Percentiles rank a stretch among this genome's conserved stretches.
Conservation (phyloP, 192 early-diverging fungal species). For the Phycomyces nitens region DNA sequence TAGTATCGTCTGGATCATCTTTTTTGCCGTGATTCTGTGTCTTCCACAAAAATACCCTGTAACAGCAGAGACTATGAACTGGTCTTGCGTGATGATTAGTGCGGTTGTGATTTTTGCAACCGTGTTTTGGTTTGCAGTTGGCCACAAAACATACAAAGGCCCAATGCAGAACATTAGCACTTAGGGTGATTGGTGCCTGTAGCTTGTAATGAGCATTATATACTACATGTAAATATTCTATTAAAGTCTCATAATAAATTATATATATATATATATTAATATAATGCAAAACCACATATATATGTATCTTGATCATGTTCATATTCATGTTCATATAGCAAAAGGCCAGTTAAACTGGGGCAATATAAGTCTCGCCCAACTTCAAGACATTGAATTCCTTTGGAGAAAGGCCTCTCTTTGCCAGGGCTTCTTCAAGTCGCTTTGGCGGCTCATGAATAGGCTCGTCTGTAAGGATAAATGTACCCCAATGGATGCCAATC, state of each 20-base stretch:
- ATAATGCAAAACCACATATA: too few species aligned
- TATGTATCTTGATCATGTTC: too few species aligned
- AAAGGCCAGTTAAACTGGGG: too few species aligned
- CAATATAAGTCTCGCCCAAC: too few species aligned
- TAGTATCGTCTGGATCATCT: constrained; percentile 37
- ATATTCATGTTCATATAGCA: too few species aligned
- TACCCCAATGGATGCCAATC: too few species aligned
- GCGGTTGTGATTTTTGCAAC: constrained; percentile 31
- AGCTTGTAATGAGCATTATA: neutral
- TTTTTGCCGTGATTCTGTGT: constrained; percentile 42
- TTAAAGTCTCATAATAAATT: neutral
- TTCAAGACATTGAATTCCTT: too few species aligned
- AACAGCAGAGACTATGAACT: constrained; percentile 39
- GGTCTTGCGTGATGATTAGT: constrained; percentile 39
- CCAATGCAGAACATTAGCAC: constrained; percentile 25
- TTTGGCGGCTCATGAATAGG: too few species aligned
- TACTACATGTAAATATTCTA: neutral
- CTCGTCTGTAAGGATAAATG: too few species aligned
- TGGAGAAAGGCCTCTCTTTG: too few species aligned
- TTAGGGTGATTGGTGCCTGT: neutral
- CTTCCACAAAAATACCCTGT: constrained; percentile 36
- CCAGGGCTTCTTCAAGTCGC: too few species aligned
- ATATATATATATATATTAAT: too few species aligned
- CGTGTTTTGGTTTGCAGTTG: constrained; percentile 40
- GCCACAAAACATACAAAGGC: constrained; percentile 40